These are phyloP conservation scores for Cladosporium sphaerospermum DNA, from an alignment of 2,329 filamentous ascomycete species.

Conservation along the genomic window DNA sequence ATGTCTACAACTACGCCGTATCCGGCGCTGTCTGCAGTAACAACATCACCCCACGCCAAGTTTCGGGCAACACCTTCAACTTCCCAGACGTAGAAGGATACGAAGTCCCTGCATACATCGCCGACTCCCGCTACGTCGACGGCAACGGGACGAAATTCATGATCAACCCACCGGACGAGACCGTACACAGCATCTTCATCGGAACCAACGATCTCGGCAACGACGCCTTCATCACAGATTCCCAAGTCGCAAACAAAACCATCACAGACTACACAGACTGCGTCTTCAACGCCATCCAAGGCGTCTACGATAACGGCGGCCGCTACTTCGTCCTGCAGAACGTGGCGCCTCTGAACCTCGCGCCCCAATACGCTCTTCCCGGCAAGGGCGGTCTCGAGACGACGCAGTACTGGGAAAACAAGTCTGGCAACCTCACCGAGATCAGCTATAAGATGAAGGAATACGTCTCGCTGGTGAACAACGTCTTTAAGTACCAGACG, in stretches of 20 bases:
- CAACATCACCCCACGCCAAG: slow-evolving; percentile 53
- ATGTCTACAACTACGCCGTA: slow-evolving; percentile 53
- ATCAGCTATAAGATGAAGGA: slow-evolving; percentile 48
- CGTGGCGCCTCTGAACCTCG: slow-evolving; percentile 58
- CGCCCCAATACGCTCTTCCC: slow-evolving; percentile 58
- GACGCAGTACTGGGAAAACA: slow-evolving; percentile 44
- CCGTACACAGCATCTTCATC: slow-evolving; percentile 72
- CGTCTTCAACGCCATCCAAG: slow-evolving; percentile 57
- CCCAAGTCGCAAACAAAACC: slow-evolving; percentile 52
- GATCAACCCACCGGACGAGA: slow-evolving; percentile 48
- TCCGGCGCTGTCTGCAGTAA: slow-evolving; percentile 68
- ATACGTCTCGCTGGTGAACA: slow-evolving; percentile 45
- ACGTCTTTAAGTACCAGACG: slow-evolving; percentile 47
- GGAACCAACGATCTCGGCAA: slow-evolving; percentile 73
- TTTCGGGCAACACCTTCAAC: slow-evolving; percentile 44
- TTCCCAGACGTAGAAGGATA: slow-evolving; percentile 50
- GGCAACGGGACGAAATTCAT: slow-evolving; percentile 38
- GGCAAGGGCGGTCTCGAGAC: slow-evolving; percentile 38
- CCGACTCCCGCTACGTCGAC: slow-evolving; percentile 32
- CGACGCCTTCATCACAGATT: slow-evolving; percentile 59
- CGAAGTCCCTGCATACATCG: slow-evolving; percentile 43
- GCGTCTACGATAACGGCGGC: slow-evolving; percentile 59
- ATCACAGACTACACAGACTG: slow-evolving; percentile 63
- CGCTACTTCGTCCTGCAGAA: slow-evolving; percentile 70
- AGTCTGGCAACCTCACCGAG: slow-evolving; percentile 44